Conservation (phyloP, 2,329 filamentous ascomycete species). For the Magnaporthiopsis rhizophila region DNA sequence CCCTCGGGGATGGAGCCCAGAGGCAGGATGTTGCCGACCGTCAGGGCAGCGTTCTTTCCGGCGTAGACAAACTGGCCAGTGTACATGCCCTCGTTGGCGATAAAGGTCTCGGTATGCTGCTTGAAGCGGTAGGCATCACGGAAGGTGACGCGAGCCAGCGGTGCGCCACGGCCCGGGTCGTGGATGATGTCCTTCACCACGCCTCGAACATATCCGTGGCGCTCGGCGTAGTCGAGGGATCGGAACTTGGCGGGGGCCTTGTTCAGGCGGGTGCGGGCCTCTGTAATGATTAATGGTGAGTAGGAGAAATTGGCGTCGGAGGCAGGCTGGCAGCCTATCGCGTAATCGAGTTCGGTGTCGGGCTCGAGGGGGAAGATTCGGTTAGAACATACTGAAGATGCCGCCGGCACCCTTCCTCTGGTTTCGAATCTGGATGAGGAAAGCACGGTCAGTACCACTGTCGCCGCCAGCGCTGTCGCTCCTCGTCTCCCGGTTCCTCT, state of each 20-base stretch:
- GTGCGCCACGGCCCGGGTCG: conserved; percentile 96
- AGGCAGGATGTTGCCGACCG: conserved; percentile 95
- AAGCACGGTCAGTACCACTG: background rate
- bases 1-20: conserved; percentile 93
- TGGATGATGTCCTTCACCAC: conserved; percentile 99
- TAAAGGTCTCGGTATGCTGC: conserved; percentile 97
- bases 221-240: conserved; percentile 91
- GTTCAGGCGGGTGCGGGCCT: conserved; percentile 66
- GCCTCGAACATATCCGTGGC: conserved; percentile 95
- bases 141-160: conserved; percentile 94
- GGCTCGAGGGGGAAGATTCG: conserved; percentile 8
- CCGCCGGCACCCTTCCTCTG: conserved; percentile 54
- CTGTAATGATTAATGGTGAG: background rate
- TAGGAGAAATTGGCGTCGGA: background rate
- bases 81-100: conserved; percentile 99
- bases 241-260: conserved; percentile 92
- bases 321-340: background rate
- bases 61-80: conserved; percentile 99
- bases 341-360: conserved; percentile 4
- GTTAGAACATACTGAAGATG: conserved; percentile 37
- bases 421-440: conserved; percentile 46
- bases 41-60: conserved; percentile 96
- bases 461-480: background rate
- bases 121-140: conserved; percentile 98
- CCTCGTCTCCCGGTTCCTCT: background rate